Evolutionary conservation across 176 grass and related monocot species (phyloP), one percentile per base, ranked within the genome.

Genomic region (Coix lacrymajobi): DNA sequence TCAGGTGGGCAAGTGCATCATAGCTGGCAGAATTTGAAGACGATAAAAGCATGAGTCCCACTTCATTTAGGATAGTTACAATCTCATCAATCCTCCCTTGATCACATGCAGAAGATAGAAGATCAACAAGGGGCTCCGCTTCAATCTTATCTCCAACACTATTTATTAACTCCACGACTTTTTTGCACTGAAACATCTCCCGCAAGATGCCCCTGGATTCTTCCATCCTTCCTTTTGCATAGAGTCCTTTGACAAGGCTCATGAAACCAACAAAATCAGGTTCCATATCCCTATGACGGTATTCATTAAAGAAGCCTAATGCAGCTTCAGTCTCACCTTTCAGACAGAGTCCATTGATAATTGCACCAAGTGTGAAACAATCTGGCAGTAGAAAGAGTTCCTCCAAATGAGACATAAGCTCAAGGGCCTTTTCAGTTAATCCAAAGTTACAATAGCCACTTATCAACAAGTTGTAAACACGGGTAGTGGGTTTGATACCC

Each of bases 191-290:
- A 76, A 97, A 87, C 94, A 97, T 92, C 67, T 90, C 87, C 76
- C 87, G 87, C 70, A 97, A 76, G 48, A 97, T 92, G 45, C 66
- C 81, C 79, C 94, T 94, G 25, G 92, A 87, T 86, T 97, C 90
- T 79, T 97, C 94, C 85, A 92, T 84, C 86, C 94, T 97, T 87
- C 94, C 94, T 87, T 94, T 97, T 46, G 87, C 74, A 54, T 92
- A 94, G 22, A 97, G 81, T 72, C 92, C 94, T 86, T 90, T 90
- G 29, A 90, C 37, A 40, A 97, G 79, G 76, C 89, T 87, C 85
- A 94, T 74, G 43, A 92, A 97, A 65, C 94, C 94, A 20, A 97
- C 82, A 81, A 94, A 97, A 88, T 94, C 89, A 80, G 94, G 94
- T 56, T 71, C 45, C 62, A 87, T 81, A 12, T 78, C 85, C 81